These are phyloP conservation scores for Trichoderma endophyticum DNA, from an alignment of 2,329 filamentous ascomycete species.

Conservation along the genomic window DNA sequence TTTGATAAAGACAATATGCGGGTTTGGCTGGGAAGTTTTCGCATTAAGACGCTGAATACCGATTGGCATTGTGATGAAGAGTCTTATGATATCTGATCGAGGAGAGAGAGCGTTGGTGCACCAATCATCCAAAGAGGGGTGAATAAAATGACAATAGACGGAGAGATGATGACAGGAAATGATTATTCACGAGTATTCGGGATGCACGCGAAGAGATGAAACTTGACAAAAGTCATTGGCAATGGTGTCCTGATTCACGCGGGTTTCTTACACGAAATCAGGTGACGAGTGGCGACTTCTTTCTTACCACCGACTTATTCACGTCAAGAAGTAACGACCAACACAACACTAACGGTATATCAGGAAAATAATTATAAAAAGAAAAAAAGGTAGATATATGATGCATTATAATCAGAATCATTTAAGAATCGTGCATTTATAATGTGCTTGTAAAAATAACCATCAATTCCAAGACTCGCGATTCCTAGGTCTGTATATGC, in stretches of 20 bases:
- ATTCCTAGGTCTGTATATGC: not conserved
- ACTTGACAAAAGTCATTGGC: not conserved
- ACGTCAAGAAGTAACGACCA: not conserved
- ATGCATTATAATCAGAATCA: not conserved
- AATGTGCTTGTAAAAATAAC: not conserved
- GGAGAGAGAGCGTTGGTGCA: not conserved
- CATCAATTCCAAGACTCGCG: not conserved
- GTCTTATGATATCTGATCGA: not conserved
- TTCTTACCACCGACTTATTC: no score
- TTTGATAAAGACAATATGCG: conserved; percentile 81
- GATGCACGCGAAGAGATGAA: not conserved
- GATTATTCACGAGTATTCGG: not conserved
- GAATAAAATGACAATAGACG: not conserved
- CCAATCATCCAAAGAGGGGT: not conserved
- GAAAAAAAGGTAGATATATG: not conserved
- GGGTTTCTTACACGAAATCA: conserved; percentile 22
- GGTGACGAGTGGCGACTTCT: conserved; percentile 19
- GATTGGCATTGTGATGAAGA: conserved; percentile 58
- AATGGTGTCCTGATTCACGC: not conserved
- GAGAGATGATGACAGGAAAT: not conserved
- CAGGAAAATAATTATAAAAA: not conserved
- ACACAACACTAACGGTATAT: not conserved
- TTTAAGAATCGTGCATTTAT: not conserved
- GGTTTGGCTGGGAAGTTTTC: conserved; percentile 69
- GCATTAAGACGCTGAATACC: conserved; percentile 78